Evolutionary conservation across 1,139 yeast species (phyloP), one percentile per base, ranked within the genome.

Genomic region (Torulaspora globosa): DNA sequence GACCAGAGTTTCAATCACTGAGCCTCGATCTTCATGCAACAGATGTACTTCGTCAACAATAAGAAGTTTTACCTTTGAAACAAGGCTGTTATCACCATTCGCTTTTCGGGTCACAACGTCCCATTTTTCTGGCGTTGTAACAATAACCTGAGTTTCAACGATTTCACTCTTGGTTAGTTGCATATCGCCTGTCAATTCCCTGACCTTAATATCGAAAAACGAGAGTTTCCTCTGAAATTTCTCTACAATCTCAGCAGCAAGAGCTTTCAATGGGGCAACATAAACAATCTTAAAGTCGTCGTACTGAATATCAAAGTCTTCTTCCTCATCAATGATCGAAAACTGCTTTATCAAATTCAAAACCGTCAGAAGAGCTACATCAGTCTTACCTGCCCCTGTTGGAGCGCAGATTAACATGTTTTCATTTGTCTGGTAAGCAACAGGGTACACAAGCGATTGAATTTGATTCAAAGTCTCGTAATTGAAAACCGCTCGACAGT

Each of bases 311-410:
- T 81, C 84, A 29, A 84, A 70, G 11, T 76, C 72, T 1, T 76
- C 69, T 2, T 78, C 80, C 26, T 74, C 79, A 15, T 75, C 76
- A 1, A 46, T 57, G 46, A 72, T 63, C 0, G 71, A 57, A 57
- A 66, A 62, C 60, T 87, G 92, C 36, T 81, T 78, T n/a, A 92
- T 83, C 0, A 94, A 79, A 57, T 84, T 87, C 44, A 94, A 71
- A 58, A 92, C 81, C 0, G 97, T 75, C 34, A 92, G 70, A 58
- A 94, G 70, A 0, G 99, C 99, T 33, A 94, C 96, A 65, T 94
- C 97, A 0, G 99, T 94, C 62, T 92, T 92, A 76, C 99, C 99
- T 6, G 98, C 97, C 74, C 99, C 98, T 0, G 99, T 92, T 2
- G 99, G 99, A 0, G 99, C 99, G 78, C 98, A 92, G 1, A 92